Base-by-base conservation (phyloP, 2,329 filamentous ascomycete genomes). In the Talaromyces marneffei region DNA sequence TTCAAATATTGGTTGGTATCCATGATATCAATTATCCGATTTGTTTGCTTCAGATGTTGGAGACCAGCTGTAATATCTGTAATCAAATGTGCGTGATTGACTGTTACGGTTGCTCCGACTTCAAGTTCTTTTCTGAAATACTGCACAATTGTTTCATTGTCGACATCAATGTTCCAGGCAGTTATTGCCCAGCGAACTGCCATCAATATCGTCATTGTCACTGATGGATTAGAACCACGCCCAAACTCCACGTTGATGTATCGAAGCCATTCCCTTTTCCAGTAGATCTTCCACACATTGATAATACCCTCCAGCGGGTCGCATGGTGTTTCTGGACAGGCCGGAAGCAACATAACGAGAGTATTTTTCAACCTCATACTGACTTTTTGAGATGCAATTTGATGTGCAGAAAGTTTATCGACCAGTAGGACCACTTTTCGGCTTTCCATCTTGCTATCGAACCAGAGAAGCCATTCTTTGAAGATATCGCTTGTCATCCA, bases 401-500 rank as follows among this genome's bases (percentile, higher is more conserved):
- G 35, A 31, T 68, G 66, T 5, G 63, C 65, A 18, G 56, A 62
- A 16, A 65, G 59, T 10, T 61, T 62, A 27, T 68, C 66, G 3
- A 68, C 35, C 8, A 67, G 29, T 33, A 68, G 64, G 37, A 68
- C 35, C 4, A 67, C 65, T 48, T 63, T 61, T 31, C 61, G 63
- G 27, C 58, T 58, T 52, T 40, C 29, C 63, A 64, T 64, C 20
- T 40, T 35, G 14, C 7, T 18, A 31, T 64, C 63, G 33, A 64
- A 64, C 63, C 59, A 63, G 4, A 42, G 35, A 27, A 64, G 50
- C 66, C 66, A 68, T 37, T 68, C 62, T 39, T 60, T 57, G 60
- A 68, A 67, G 9, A 67, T 63, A 3, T 53, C 40, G 20, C 54
- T 63, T 23, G 62, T 63, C 53, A 70, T 60, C 60, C 64, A 69